Evolutionary conservation across 2,329 filamentous ascomycete species (phyloP), one percentile per base, ranked within the genome.

Genomic region (Colletotrichum tropicicola): DNA sequence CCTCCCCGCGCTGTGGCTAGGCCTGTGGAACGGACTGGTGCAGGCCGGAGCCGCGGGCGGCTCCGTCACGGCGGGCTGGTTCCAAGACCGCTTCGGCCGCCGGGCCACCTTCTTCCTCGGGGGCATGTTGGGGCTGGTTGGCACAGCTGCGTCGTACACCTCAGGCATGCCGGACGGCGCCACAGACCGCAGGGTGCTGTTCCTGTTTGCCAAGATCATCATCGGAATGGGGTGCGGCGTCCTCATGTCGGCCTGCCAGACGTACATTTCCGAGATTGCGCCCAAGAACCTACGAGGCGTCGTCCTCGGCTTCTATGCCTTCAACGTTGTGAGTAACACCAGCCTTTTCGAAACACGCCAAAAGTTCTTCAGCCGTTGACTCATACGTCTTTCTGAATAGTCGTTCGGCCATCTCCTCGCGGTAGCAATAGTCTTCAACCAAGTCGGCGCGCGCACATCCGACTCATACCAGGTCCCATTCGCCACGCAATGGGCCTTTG

Each of bases 401-500:
- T 55, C 58, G 8, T 23, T 56, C 8, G 51, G 43, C 9, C 58
- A 61, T 6, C 43, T 55, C 12, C 30, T 49, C 2, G 58, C 58
- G 1, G 32, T 61, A n/a, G 43, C 51, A 2, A 61, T 61, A 3
- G 49, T 61, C 17, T 55, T 43, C 49, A 32, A 41, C 25, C 32
- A 49, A 35, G 32, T 43, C 15, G 39, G n/a, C 23, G 41, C 19
- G 17, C 23, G 12, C 5, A 23, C 25, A 8, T 25, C 58, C 1
- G 41, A 17, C 9, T 45, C 45, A 3, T 52, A 58, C 30, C 39
- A 54, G 23, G 45, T 64, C 9, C 55, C 37, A 2, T 53, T 64
- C 5, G 60, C 54, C n/a, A 47, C 44, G 13, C 60, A 55, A 17
- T 65, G 55, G 61, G 43, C 55, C 3, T 60, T 60, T 12, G 30